These are phyloP conservation scores for Penicillium paneum DNA, from an alignment of 2,329 filamentous ascomycete species.

Conservation along the genomic window DNA sequence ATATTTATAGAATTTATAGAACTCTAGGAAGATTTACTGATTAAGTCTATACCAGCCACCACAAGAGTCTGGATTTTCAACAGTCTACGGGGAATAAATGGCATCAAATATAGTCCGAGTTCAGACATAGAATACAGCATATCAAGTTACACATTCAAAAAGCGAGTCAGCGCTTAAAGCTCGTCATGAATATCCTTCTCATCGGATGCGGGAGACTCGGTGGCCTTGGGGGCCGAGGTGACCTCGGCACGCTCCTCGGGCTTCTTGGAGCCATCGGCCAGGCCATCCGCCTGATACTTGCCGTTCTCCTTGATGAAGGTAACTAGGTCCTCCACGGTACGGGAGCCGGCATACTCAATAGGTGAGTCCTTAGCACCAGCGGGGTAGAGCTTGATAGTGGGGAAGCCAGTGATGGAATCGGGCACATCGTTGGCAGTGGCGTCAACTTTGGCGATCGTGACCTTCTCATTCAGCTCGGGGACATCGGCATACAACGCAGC, in stretches of 20 bases:
- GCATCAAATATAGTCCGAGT: slow-evolving; percentile 7
- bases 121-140: slow-evolving; percentile 20
- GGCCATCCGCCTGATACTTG: slow-evolving; percentile 74
- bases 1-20: not conserved
- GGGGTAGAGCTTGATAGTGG: slow-evolving; percentile 96
- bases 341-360: slow-evolving; percentile 80
- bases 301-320: slow-evolving; percentile 94
- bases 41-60: not conserved
- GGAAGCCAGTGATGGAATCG: slow-evolving; percentile 95
- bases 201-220: slow-evolving; percentile 24
- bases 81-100: not conserved
- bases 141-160: slow-evolving; percentile 7
- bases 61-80: not conserved
- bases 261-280: slow-evolving; percentile 54
- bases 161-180: slow-evolving; percentile 29
- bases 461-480: slow-evolving; percentile 54
- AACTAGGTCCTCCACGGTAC: slow-evolving; percentile 86
- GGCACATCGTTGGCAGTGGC: slow-evolving; percentile 95
- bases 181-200: slow-evolving; percentile 38
- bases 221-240: slow-evolving; percentile 16
- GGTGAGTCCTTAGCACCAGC: slow-evolving; percentile 83
- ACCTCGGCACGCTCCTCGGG: slow-evolving; percentile 47
- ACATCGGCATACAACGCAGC: slow-evolving; percentile 54
- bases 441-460: slow-evolving; percentile 82
- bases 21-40: no score